phyloP scores from a whole-genome alignment of 2,329 filamentous ascomycete species.

The Aspergillus fructus region DNA sequence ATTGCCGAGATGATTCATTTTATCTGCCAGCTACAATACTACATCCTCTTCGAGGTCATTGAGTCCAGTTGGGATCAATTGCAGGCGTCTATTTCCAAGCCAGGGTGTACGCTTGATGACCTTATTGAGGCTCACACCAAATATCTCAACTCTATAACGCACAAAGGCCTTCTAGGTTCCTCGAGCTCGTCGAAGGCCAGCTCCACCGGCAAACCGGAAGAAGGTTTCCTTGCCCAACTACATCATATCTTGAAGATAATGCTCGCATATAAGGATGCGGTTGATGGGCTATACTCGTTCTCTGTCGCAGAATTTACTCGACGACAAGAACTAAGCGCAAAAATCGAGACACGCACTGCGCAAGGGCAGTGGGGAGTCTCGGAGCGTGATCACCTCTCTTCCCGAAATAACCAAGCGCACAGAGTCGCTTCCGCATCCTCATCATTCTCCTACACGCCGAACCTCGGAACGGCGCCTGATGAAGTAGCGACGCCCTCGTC shows the following conservation, averaged over 20 bases:
- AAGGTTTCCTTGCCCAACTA: slow-evolving; percentile 84
- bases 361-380: slow-evolving; percentile 64
- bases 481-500: slow-evolving; percentile 42
- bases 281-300: slow-evolving; percentile 93
- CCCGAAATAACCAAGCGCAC: slow-evolving; percentile 28
- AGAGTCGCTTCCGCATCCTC: slow-evolving; percentile 25
- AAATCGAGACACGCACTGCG: slow-evolving; percentile 65
- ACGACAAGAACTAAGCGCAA: slow-evolving; percentile 79
- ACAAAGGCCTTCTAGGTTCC: slow-evolving; percentile 88
- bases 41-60: slow-evolving; percentile 98
- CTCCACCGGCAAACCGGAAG: slow-evolving; percentile 55
- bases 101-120: slow-evolving; percentile 89
- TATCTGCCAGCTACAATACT: slow-evolving; percentile 94
- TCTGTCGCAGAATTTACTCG: slow-evolving; percentile 91
- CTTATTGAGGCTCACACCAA: slow-evolving; percentile 86
- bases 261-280: slow-evolving; percentile 88
- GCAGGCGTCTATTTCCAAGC: slow-evolving; percentile 76
- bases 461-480: slow-evolving; percentile 22
- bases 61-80: slow-evolving; percentile 93
- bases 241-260: slow-evolving; percentile 91
- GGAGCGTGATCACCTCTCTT: slow-evolving; percentile 50
- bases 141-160: slow-evolving; percentile 91
- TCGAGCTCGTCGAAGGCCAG: slow-evolving; percentile 35
- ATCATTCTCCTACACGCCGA: slow-evolving; percentile 27
- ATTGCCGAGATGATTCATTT: slow-evolving; percentile 99